These are phyloP conservation scores for Capsella bursapastoris DNA, from an alignment of 345 rosid species.

Conservation along the genomic window DNA sequence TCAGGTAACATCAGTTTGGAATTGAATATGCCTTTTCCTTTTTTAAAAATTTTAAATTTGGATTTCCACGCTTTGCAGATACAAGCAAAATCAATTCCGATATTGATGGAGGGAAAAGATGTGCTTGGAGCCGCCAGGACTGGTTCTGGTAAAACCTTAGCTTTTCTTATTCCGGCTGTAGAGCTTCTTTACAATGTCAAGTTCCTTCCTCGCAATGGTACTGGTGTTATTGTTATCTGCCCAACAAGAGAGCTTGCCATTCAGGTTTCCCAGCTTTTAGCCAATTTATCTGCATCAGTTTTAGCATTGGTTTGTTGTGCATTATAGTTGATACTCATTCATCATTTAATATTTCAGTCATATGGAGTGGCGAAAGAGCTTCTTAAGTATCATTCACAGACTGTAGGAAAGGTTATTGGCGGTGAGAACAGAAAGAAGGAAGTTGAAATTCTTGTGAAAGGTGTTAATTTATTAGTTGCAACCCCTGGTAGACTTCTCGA, in stretches of 20 bases:
- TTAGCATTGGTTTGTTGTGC: background rate
- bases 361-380: slow-evolving; percentile 92
- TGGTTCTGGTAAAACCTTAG: slow-evolving; percentile 95
- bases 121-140: slow-evolving; percentile 98
- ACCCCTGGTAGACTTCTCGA: slow-evolving; percentile 99
- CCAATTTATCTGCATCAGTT: background rate
- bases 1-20: slow-evolving; percentile 53
- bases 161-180: slow-evolving; percentile 85
- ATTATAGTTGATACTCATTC: background rate
- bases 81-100: slow-evolving; percentile 88
- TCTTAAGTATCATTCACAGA: slow-evolving; percentile 88
- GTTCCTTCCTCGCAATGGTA: slow-evolving; percentile 81
- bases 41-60: background rate
- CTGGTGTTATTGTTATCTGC: slow-evolving; percentile 86
- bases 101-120: slow-evolving; percentile 82
- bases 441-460: slow-evolving; percentile 80
- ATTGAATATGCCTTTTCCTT: background rate
- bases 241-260: slow-evolving; percentile 98
- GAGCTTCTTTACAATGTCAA: slow-evolving; percentile 74
- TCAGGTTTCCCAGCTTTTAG: slow-evolving; percentile 46
- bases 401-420: slow-evolving; percentile 87
- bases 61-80: slow-evolving; percentile 51
- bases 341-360: slow-evolving; percentile 51
- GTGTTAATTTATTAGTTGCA: slow-evolving; percentile 88
- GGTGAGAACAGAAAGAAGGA: slow-evolving; percentile 86